phyloP scores from a whole-genome alignment of 768 basidiomycete species.

The Paxillus rubicundulus region DNA sequence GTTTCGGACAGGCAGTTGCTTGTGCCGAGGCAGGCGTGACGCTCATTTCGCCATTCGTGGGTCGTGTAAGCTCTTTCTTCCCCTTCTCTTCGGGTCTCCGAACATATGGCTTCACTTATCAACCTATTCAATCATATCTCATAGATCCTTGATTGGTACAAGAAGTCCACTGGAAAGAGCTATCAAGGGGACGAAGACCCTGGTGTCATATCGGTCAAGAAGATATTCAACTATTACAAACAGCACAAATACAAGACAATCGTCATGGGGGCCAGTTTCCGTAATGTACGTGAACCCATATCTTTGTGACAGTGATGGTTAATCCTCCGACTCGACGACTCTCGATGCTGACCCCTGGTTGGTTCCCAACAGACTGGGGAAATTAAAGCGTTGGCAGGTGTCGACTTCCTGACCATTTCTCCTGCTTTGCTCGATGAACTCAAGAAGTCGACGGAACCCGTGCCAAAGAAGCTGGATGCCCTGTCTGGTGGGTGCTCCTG shows the following conservation, averaged over 20 bases:
- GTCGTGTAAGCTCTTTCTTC: conserved; percentile 62
- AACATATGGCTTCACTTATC: conserved; percentile 8
- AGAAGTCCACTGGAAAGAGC: conserved; percentile 81
- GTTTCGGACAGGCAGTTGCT: conserved; percentile 97
- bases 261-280: conserved; percentile 99
- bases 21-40: conserved; percentile 98
- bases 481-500: conserved; percentile 46
- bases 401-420: conserved; percentile 96
- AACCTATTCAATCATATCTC: conserved; percentile 8
- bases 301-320: background rate
- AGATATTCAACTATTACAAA: conserved; percentile 99
- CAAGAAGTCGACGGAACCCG: conserved; percentile 69
- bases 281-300: conserved; percentile 64
- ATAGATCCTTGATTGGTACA: conserved; percentile 99
- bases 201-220: conserved; percentile 92
- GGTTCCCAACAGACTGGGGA: conserved; percentile 63
- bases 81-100: conserved; percentile 10
- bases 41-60: conserved; percentile 98
- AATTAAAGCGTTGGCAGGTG: conserved; percentile 92
- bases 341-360: conserved; percentile 6
- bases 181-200: conserved; percentile 94
- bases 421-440: conserved; percentile 91
- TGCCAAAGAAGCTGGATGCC: conserved; percentile 84
- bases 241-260: conserved; percentile 98
- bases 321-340: conserved; percentile 2